These are phyloP conservation scores for Microdochium bolleyi DNA, from an alignment of 2,329 filamentous ascomycete species.

Conservation along the genomic window DNA sequence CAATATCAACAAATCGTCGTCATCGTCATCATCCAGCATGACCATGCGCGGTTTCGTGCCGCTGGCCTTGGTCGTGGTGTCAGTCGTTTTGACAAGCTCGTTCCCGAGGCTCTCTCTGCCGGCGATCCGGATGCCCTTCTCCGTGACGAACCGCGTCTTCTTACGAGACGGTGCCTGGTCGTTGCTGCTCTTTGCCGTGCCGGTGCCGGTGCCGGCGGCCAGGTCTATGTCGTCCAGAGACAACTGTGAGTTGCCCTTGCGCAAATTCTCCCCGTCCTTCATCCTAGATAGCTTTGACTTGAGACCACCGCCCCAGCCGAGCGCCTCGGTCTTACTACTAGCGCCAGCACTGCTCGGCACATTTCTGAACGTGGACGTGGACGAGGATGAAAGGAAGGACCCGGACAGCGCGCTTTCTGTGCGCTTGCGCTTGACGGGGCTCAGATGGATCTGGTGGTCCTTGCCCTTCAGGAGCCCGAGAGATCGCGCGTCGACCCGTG, in stretches of 20 bases:
- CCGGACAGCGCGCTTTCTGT: conserved; percentile 36
- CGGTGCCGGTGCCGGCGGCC: conserved; percentile 1
- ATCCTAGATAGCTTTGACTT: conserved; percentile 50
- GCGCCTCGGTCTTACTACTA: conserved; percentile 13
- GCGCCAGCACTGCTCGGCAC: conserved; percentile 10
- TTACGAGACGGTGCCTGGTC: conserved; percentile 47
- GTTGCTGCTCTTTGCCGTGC: conserved; percentile 18
- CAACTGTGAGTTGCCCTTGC: background rate
- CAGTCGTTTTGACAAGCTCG: conserved; percentile 23
- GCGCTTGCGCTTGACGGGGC: conserved; percentile 55
- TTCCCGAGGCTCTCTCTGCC: conserved; percentile 64
- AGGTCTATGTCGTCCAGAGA: conserved; percentile 6
- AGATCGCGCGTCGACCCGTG: conserved; percentile 32
- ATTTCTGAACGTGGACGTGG: conserved; percentile 7
- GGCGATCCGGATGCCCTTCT: conserved; percentile 69
- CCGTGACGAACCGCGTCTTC: conserved; percentile 74
- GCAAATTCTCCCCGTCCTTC: conserved; percentile 50
- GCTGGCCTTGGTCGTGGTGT: background rate
- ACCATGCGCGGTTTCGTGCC: conserved; percentile 16
- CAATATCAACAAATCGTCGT: conserved; percentile 40
- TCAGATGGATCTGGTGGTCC: conserved; percentile 43
- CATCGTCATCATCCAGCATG: conserved; percentile 30
- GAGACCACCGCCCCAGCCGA: conserved; percentile 52
- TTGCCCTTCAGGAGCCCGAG: conserved; percentile 32
- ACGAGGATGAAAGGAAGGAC: conserved; percentile 4